phyloP scores from a whole-genome alignment of 768 basidiomycete species.

The Nidula microcarpa region DNA sequence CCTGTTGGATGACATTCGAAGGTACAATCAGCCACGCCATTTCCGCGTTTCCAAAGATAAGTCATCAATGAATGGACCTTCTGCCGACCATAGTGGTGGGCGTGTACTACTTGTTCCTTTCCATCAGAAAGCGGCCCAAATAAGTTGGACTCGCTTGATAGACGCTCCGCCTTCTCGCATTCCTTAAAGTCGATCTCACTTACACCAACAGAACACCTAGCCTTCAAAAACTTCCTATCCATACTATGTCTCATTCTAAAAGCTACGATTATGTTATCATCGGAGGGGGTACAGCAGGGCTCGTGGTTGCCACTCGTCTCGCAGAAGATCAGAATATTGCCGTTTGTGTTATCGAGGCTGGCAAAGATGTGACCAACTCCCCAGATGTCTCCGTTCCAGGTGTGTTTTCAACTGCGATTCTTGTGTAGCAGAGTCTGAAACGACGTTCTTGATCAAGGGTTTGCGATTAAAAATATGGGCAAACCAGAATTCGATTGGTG shows the following conservation, averaged over 20 bases:
- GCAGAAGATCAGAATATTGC: constrained; percentile 18
- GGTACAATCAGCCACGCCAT: too few species aligned
- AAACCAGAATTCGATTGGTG: constrained; percentile 10
- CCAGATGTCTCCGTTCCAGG: background rate
- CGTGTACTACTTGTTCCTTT: too few species aligned
- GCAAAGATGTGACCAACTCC: background rate
- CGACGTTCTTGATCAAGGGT: constrained; percentile 19
- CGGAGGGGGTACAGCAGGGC: constrained; percentile 26
- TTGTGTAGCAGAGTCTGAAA: background rate
- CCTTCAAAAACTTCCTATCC: background rate
- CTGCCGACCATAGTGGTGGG: too few species aligned
- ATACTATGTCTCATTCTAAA: background rate
- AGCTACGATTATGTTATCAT: constrained; percentile 10
- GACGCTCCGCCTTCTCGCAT: too few species aligned
- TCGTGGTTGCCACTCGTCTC: constrained; percentile 24
- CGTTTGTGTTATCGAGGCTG: constrained; percentile 24
- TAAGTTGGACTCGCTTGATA: too few species aligned
- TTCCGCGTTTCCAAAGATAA: too few species aligned
- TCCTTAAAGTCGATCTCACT: too few species aligned
- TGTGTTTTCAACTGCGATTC: background rate
- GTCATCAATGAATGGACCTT: too few species aligned
- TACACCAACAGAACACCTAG: too few species aligned
- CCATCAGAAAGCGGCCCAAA: too few species aligned
- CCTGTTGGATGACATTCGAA: too few species aligned
- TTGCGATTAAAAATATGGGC: constrained; percentile 11